Evolutionary conservation across 1,284 basidiomycete species (phyloP), one percentile per base, ranked within the genome.

Genomic region (Apiotrichum domesticum): DNA sequence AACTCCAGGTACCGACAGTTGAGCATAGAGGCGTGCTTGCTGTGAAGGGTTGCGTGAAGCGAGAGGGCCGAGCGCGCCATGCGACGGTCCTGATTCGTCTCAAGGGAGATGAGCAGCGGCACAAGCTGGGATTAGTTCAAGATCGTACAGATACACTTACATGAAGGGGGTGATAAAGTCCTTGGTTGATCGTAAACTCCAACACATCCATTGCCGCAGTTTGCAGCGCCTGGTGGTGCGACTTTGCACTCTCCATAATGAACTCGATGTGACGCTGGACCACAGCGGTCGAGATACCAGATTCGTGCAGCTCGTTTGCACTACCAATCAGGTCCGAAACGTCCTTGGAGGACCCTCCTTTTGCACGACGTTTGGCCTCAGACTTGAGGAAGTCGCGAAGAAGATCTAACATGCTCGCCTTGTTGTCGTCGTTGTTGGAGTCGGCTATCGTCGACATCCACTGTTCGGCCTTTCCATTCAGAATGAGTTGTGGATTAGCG

Each of bases 261-360:
- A 85, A 85, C 35, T 81, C 78, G 44, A 98, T 80, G 68, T 97
- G 98, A 35, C 92, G 86, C 69, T 98, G 96, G 2, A 97, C 87
- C 40, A 98, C 82, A 3, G 90, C 88, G 1, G 93, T 94, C 71
- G 89, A 90, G 52, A 97, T 90, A 45, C 87, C 91, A 15, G 95
- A 96, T 68, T 98, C 95, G 0, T 92, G 91, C 72, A 97, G 93
- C 0, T 87, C 88, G 65, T 91, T 88, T 0, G 91, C 91, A 66
- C 94, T 94, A 2, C 96, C 96, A 7, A 97, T 88, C 2, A 99
- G 80, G 66, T 97, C 89, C 2, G 87, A 86, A 84, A 97, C 90
- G 67, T 92, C 86, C n/a, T 77, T 75, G 1, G 77, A 9, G 5
- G 49, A 46, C 55, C 56, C 46, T 59, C 63, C 84, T 70, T 90